Evolutionary conservation across 345 rosid genomes (phyloP), one percentile per base, ranked within the genome.

Genomic region (Eucalyptus shirleyi): DNA sequence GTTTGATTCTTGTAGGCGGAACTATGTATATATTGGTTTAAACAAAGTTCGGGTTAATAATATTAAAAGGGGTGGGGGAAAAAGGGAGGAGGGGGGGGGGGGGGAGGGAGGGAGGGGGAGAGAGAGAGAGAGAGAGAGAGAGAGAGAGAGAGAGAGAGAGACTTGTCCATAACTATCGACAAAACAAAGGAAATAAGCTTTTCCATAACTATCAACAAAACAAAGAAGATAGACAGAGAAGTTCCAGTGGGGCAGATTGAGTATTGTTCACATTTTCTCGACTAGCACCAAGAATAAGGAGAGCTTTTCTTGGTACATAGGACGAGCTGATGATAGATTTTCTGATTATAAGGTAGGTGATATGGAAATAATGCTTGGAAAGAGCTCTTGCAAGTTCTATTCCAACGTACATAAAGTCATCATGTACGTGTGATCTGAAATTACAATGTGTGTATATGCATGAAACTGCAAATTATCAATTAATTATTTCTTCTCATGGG

Each of bases 1-100:
- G 12, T 72, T 37, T 72, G 45, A 72, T 37, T 37, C 83, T 6
- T 10, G 28, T 2, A 21, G 83, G 42, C 45, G 15, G 18, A 72
- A 72, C 3, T 23, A 72, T 37, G 15, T 19, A 24, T 10, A 37
- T 6, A 72, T 72, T 72, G 28, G 23, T 77, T 37, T 40, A 77
- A 72, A 12, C 45, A 72, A 19, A 72, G 82, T 21, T 21, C 6
- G 47, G 83, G 8, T 62, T 30, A 24, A 56, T 56, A 23, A n/a
- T 12, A 65, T 14, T 30, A n/a, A 30, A 26, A 30, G 18, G 26
- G 59, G 10, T 53, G 56, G 56, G 56, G 56, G 4, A 28, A 11
- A 26, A 9, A 3, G n/a, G n/a, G 9, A 0, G 8, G 6, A 6
- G 26, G 30, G 2, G 6, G 4, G 3, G 42, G 21, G 13, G 47